phyloP scores from a whole-genome alignment of 176 grass and related monocot species.

The Leersia perrieri region DNA sequence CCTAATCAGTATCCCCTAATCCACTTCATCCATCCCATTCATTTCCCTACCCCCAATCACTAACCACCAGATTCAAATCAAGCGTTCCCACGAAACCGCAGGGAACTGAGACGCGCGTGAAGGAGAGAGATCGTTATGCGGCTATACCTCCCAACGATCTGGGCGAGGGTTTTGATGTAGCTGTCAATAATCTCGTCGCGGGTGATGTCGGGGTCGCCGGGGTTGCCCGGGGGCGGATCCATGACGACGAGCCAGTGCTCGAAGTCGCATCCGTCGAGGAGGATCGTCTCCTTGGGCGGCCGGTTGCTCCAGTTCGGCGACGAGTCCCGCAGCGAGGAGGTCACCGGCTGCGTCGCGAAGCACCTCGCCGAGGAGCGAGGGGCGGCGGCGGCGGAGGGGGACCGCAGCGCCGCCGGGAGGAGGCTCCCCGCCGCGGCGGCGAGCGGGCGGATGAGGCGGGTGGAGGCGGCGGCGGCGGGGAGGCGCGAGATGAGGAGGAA shows the following conservation, averaged over 20 bases:
- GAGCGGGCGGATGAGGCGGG: slow-evolving; percentile 20
- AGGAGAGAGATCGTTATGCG: background rate
- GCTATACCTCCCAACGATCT: slow-evolving; percentile 66
- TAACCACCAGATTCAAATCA: background rate
- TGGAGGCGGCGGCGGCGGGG: background rate
- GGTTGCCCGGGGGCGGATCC: slow-evolving; percentile 61
- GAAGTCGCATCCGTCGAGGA: slow-evolving; percentile 84
- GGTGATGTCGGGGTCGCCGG: slow-evolving; percentile 41
- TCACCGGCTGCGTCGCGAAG: slow-evolving; percentile 56
- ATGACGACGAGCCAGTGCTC: slow-evolving; percentile 91
- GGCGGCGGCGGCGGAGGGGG: background rate
- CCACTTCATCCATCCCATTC: background rate
- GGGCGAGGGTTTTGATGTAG: slow-evolving; percentile 82
- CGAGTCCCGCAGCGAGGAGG: slow-evolving; percentile 64
- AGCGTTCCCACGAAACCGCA: background rate
- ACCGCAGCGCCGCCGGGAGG: background rate
- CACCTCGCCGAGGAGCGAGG: background rate
- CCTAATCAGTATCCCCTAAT: background rate
- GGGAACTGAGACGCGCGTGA: background rate
- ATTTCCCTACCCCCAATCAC: background rate
- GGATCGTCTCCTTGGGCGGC: slow-evolving; percentile 80
- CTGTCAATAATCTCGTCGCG: slow-evolving; percentile 84
- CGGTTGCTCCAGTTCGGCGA: slow-evolving; percentile 79
- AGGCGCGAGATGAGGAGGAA: slow-evolving; percentile 9
- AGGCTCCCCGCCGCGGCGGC: background rate